Evolutionary conservation across 495 filamentous ascomycete species (phyloP).

Genomic region (Talaromyces trachyspermus): DNA sequence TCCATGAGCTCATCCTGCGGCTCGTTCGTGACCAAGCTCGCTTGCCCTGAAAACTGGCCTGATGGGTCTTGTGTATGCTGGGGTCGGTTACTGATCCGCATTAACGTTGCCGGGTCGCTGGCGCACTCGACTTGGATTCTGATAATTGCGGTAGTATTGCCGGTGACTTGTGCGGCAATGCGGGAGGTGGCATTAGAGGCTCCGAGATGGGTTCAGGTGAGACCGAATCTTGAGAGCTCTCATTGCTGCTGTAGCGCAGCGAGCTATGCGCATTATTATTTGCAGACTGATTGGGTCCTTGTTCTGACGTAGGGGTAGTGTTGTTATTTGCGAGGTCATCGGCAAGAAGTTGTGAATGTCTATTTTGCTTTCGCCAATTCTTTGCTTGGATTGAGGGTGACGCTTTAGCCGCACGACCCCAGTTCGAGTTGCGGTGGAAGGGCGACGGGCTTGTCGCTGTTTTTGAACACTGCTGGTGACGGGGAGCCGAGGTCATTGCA

Average conservation of each 20-base stretch:
- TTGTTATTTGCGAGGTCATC: conserved; percentile 15
- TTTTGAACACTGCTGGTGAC: conserved; percentile 28
- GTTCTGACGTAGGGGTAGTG: conserved; percentile 26
- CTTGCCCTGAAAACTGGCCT: conserved; percentile 23
- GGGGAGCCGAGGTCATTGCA: conserved; percentile 26
- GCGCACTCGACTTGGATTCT: conserved; percentile 32
- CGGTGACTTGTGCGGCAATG: conserved; percentile 49
- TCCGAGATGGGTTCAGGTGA: conserved; percentile 66
- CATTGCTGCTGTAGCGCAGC: conserved; percentile 40
- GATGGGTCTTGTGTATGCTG: conserved; percentile 22
- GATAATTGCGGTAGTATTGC: conserved; percentile 37
- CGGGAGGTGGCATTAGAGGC: conserved; percentile 64
- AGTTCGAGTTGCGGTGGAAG: conserved; percentile 33
- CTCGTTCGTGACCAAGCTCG: conserved; percentile 18
- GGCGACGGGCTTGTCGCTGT: conserved; percentile 27
- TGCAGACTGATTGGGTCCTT: conserved; percentile 21
- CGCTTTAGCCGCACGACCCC: conserved; percentile 52
- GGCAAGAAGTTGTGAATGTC: conserved; percentile 15
- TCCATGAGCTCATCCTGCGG: conserved; percentile 56
- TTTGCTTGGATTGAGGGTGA: conserved; percentile 82
- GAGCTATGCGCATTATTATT: conserved; percentile 28
- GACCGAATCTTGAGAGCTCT: conserved; percentile 61
- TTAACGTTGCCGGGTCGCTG: conserved; percentile 84
- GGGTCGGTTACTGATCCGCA: conserved; percentile 53
- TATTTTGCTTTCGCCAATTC: conserved; percentile 45